Percentiles rank a stretch among this genome's conserved stretches.
Evolutionary conservation across 148 eudicot genomes (phyloP).

Genomic region (Talinum fruticosum): DNA sequence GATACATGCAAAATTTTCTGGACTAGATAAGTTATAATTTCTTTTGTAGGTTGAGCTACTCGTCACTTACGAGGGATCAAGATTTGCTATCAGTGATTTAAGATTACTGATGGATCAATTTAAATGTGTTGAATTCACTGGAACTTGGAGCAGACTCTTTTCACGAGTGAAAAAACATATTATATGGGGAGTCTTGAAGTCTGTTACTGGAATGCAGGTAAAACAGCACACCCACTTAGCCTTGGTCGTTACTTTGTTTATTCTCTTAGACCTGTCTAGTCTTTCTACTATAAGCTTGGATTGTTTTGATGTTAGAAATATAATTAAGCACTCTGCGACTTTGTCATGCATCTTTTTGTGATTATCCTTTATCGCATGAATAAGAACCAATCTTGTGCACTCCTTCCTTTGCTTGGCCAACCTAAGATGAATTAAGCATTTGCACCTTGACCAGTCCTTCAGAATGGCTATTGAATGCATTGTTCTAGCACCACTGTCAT

Average conservation of each 20-base stretch:
- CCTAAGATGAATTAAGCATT: not conserved
- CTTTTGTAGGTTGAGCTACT: conserved; percentile 79
- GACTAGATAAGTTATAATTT: conserved; percentile 11
- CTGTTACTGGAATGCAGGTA: conserved; percentile 99
- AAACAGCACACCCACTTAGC: not conserved
- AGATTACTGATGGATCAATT: conserved; percentile 96
- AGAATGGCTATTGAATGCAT: not conserved
- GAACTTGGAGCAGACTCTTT: conserved; percentile 94
- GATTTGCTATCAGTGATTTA: conserved; percentile 86
- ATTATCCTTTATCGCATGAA: not conserved
- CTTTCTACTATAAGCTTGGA: not conserved
- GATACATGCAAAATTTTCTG: not conserved
- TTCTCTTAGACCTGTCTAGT: not conserved
- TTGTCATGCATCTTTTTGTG: not conserved
- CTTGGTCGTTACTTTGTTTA: not conserved
- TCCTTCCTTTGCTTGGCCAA: not conserved
- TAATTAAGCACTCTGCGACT: not conserved
- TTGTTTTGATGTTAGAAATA: not conserved
- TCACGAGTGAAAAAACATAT: conserved; percentile 93
- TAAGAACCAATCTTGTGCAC: not conserved
- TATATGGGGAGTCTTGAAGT: conserved; percentile 97
- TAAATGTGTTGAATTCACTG: conserved; percentile 88
- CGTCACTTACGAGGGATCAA: conserved; percentile 91
- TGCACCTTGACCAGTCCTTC: not conserved
- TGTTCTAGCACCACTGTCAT: not conserved